These are phyloP conservation scores for Apiosordaria backusii DNA, from an alignment of 495 filamentous ascomycete species.

Conservation along the genomic window DNA sequence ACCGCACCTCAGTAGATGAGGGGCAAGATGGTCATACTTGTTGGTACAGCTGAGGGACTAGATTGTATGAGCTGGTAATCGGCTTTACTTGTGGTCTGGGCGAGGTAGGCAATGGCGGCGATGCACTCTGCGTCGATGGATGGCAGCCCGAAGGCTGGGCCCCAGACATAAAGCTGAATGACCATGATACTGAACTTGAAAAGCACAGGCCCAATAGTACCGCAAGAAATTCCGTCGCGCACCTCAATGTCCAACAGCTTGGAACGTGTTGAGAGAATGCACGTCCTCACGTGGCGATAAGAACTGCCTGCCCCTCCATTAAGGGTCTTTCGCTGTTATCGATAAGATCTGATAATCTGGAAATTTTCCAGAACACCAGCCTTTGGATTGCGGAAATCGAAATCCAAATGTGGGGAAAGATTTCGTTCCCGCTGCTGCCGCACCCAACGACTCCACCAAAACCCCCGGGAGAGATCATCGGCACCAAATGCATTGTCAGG, in stretches of 20 bases:
- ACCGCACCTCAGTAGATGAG: not conserved
- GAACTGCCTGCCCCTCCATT: not conserved
- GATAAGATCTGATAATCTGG: not conserved
- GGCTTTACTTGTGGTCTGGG: conserved; percentile 51
- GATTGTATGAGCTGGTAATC: conserved; percentile 74
- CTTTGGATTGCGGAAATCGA: not conserved
- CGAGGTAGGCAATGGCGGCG: conserved; percentile 68
- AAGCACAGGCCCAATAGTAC: not conserved
- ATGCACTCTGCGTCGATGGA: conserved; percentile 90
- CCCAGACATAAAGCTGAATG: conserved; percentile 87
- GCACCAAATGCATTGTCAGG: not conserved
- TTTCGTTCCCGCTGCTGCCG: not conserved
- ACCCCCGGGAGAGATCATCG: not conserved
- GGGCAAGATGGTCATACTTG: conserved; percentile 50
- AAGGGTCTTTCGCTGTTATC: not conserved
- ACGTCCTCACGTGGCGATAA: conserved; percentile 24
- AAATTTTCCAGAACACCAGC: not conserved
- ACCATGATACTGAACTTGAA: not conserved
- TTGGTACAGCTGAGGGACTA: conserved; percentile 70
- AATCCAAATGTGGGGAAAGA: not conserved
- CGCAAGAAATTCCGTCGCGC: not conserved
- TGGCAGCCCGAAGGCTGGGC: conserved; percentile 79
- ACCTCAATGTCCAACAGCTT: not conserved
- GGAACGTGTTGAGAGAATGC: conserved; percentile 4
- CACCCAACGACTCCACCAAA: not conserved